phyloP scores from a whole-genome alignment of 805 yeast genomes.

The Wickerhamiella kurtzmanii region DNA sequence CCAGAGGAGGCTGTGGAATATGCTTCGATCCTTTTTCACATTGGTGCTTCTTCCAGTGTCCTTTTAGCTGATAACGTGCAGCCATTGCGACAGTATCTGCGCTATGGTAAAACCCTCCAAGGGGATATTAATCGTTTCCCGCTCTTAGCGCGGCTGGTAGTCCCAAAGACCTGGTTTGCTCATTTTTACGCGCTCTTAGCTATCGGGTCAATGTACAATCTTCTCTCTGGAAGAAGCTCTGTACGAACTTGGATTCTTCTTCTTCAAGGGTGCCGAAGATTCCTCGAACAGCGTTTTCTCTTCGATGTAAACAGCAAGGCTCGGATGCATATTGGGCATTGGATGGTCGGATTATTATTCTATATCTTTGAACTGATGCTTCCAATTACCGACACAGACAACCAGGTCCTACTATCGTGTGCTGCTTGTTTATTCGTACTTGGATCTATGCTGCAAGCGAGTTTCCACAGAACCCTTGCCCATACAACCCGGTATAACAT shows the following conservation, averaged over 20 bases:
- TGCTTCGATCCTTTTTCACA: neutral
- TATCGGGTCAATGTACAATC: neutral
- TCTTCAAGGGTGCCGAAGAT: constrained; percentile 38
- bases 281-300: constrained; percentile 35
- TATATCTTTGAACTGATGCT: constrained; percentile 24
- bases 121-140: neutral
- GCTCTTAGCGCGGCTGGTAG: constrained; percentile 14
- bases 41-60: constrained; percentile 7
- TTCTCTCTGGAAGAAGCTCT: neutral
- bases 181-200: constrained; percentile 24
- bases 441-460: constrained; percentile 35
- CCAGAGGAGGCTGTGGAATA: neutral
- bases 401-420: neutral
- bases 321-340: constrained; percentile 45
- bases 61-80: constrained; percentile 9
- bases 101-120: constrained; percentile 21
- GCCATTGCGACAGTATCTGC: constrained; percentile 14
- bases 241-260: constrained; percentile 13
- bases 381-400: neutral
- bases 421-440: constrained; percentile 19
- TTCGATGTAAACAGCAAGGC: constrained; percentile 29
- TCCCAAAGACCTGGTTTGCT: constrained; percentile 24
- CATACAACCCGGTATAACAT: constrained; percentile 38
- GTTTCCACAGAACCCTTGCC: constrained; percentile 38
- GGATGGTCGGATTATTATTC: constrained; percentile 41